Evolutionary conservation across 257 asterid genomes (phyloP), one percentile per base, ranked within the genome.

Genomic region (Scutellaria minor): DNA sequence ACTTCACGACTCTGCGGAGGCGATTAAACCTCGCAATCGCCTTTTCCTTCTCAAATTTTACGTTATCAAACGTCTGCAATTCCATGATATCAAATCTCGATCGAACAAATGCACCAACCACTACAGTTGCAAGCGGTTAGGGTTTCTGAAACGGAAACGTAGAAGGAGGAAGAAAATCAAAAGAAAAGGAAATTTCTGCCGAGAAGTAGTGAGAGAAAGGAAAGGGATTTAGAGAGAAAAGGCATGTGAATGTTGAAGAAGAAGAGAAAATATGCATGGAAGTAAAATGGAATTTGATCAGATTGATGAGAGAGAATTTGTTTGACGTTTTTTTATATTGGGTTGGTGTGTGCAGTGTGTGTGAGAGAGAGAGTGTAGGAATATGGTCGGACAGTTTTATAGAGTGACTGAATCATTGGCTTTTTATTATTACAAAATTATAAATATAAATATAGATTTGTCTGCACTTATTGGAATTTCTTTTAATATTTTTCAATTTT

Each of bases 21-120:
- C 85, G 85, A 18, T 83, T 83, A 58, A 70, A 87, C 75, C 81
- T 81, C 5, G 84, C 85, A 4, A 84, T 78, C 3, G 88, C 86
- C 45, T 58, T 75, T 9, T 80, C 85, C 82, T 81, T 83, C 80
- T 85, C 88, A 6, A 71, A 57, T 67, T 75, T 73, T 57, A 75
- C 77, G 76, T 2, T 57, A 18, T 79, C 84, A 42, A 71, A 69
- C 64, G 65, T 8, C 10, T n/a, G 54, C 22, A 74, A 8, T 5
- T 70, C 85, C 85, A 77, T 77, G 6, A 15, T 31, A 31, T 46
- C 45, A 58, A 11, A 77, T 18, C 24, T 12, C 0, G 7, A 6
- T 18, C n/a, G 5, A 31, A 3, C 37, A 31, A 31, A 31, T 31
- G 4, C 4, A 1, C 37, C 37, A 31, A 3, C 37, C 37, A 31